Conservation (phyloP, 192 early-diverging fungal species). For the Umbelopsis sp. region DNA sequence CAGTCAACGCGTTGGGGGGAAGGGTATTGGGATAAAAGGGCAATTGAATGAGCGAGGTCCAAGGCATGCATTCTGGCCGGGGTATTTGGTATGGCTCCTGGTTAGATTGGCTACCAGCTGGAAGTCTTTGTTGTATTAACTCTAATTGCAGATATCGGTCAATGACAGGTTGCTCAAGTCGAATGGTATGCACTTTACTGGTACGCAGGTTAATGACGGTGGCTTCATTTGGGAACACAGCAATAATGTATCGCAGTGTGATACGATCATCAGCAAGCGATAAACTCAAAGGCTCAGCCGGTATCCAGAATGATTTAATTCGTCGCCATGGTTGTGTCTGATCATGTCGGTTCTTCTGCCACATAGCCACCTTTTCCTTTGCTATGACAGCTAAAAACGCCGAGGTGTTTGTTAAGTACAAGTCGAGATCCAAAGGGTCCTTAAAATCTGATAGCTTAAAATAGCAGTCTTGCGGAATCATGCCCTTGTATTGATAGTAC, state of each 20-base stretch:
- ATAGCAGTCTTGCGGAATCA: constrained; percentile 25
- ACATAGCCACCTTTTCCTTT: constrained; percentile 32
- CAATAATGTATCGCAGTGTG: constrained; percentile 27
- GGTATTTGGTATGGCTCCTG: not conserved
- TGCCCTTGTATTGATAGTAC: not conserved
- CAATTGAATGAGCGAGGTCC: constrained; percentile 36
- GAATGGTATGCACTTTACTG: constrained; percentile 34
- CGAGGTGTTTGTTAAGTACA: constrained; percentile 30
- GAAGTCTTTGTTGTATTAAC: constrained; percentile 11
- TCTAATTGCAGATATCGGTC: constrained; percentile 15
- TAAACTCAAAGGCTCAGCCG: constrained; percentile 22
- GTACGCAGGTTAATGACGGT: constrained; percentile 30
- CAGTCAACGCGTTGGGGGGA: constrained; percentile 30
- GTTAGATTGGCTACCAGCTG: not conserved
- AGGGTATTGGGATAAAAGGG: constrained; percentile 38
- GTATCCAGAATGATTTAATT: constrained; percentile 38
- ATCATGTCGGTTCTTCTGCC: constrained; percentile 29
- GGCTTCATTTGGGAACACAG: constrained; percentile 34
- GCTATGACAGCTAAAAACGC: constrained; percentile 31
- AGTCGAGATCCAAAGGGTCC: constrained; percentile 27
- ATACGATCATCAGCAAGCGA: constrained; percentile 39
- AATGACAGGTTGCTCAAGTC: constrained; percentile 14
- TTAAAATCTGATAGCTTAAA: constrained; percentile 39
- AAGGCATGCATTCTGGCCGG: constrained; percentile 3
- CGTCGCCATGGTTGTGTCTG: constrained; percentile 16